phyloP scores from a whole-genome alignment of 257 asterid genomes.

The Gentiana macrophylla region DNA sequence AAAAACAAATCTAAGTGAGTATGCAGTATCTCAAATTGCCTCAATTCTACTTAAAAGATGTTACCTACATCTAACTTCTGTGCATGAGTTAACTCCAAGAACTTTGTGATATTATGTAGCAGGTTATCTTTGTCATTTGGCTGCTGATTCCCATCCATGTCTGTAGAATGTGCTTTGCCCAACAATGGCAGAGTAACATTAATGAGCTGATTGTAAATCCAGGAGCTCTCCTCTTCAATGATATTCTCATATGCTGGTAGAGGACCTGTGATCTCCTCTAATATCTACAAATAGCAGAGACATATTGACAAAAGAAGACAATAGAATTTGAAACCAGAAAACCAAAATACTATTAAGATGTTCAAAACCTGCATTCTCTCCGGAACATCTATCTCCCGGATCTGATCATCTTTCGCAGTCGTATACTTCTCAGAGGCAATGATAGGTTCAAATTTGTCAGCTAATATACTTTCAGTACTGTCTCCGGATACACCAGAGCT shows the following conservation, averaged over 20 bases:
- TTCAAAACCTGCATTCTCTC: slow-evolving; percentile 89
- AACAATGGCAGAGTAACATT: slow-evolving; percentile 45
- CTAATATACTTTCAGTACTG: slow-evolving; percentile 46
- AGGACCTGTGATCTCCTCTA: slow-evolving; percentile 72
- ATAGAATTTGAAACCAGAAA: background rate
- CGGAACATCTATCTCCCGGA: slow-evolving; percentile 65
- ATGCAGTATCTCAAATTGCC: background rate
- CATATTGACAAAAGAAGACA: slow-evolving; percentile 4
- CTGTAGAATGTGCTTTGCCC: slow-evolving; percentile 20
- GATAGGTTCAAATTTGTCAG: slow-evolving; percentile 87
- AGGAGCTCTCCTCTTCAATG: slow-evolving; percentile 70
- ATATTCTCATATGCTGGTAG: slow-evolving; percentile 60
- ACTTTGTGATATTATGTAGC: slow-evolving; percentile 40
- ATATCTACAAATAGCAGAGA: slow-evolving; percentile 29
- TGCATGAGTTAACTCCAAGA: slow-evolving; percentile 71
- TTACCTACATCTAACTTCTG: slow-evolving; percentile 74
- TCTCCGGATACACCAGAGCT: slow-evolving; percentile 39
- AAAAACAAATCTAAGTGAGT: background rate
- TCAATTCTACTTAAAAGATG: slow-evolving; percentile 4
- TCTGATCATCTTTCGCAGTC: slow-evolving; percentile 74
- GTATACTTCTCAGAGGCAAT: slow-evolving; percentile 78
- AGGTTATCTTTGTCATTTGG: slow-evolving; percentile 41
- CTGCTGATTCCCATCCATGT: slow-evolving; percentile 47
- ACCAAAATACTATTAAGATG: background rate
- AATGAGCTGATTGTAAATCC: slow-evolving; percentile 78